Conservation (phyloP, 805 yeast species). For the Starmerella tilneyi region DNA sequence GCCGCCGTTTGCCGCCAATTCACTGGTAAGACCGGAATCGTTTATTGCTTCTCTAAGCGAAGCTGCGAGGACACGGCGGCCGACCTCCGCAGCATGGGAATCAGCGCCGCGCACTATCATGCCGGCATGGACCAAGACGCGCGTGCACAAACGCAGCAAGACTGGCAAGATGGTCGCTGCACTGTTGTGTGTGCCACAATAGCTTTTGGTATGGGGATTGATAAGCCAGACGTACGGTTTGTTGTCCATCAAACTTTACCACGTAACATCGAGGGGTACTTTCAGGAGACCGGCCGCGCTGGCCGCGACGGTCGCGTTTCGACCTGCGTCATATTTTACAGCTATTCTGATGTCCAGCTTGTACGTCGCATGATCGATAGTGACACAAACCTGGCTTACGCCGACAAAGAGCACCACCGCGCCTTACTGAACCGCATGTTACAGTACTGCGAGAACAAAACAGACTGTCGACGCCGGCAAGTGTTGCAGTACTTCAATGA, state of each 20-base stretch:
- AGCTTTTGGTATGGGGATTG: slow-evolving; percentile 99
- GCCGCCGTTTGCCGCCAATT: slow-evolving; percentile 33
- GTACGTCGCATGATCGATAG: slow-evolving; percentile 66
- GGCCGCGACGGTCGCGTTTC: slow-evolving; percentile 88
- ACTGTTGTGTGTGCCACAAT: slow-evolving; percentile 91
- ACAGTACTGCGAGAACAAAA: slow-evolving; percentile 80
- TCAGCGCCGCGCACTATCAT: slow-evolving; percentile 68
- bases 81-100: slow-evolving; percentile 45
- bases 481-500: slow-evolving; percentile 89
- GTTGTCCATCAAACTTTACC: slow-evolving; percentile 86
- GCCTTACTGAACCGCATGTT: slow-evolving; percentile 71
- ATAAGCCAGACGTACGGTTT: slow-evolving; percentile 87
- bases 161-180: slow-evolving; percentile 66
- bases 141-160: slow-evolving; percentile 56
- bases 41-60: slow-evolving; percentile 84
- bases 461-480: slow-evolving; percentile 83
- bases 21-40: slow-evolving; percentile 63
- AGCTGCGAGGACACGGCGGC: slow-evolving; percentile 75
- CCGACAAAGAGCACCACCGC: slow-evolving; percentile 64
- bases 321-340: slow-evolving; percentile 72
- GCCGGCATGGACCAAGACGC: slow-evolving; percentile 87
- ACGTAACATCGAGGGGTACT: slow-evolving; percentile 85
- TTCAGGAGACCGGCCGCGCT: slow-evolving; percentile 97
- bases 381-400: slow-evolving; percentile 55
- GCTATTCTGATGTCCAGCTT: slow-evolving; percentile 66